Conservation (phyloP, 2,329 filamentous ascomycete genomes). For the Stachybotrys chartarum region DNA sequence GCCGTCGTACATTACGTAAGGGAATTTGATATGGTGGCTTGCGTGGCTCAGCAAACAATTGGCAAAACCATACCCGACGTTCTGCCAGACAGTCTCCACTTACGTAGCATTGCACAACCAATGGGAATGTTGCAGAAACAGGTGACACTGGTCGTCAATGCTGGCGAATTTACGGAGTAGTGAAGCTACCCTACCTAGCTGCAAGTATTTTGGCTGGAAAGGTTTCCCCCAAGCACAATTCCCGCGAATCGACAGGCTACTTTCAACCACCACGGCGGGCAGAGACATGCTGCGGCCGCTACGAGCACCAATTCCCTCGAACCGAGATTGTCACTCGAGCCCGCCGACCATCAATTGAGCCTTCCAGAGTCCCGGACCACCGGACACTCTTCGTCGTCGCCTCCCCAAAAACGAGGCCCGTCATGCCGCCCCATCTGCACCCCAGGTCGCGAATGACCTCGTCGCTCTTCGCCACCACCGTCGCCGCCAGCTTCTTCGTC, state of each 20-base stretch:
- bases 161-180: not conserved
- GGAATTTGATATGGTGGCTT: too few species aligned
- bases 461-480: constrained; percentile 89
- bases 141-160: not conserved
- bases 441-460: constrained; percentile 89
- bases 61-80: not conserved
- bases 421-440: constrained; percentile 84
- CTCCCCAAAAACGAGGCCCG: constrained; percentile 9
- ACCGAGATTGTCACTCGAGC: not conserved
- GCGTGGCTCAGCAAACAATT: too few species aligned
- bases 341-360: not conserved
- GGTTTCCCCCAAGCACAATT: not conserved
- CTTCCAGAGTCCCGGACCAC: not conserved
- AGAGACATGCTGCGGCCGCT: not conserved
- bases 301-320: not conserved
- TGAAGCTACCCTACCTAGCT: not conserved
- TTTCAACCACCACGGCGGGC: not conserved
- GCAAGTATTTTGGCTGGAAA: too few species aligned
- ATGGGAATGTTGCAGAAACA: not conserved
- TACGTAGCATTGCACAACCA: not conserved
- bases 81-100: not conserved
- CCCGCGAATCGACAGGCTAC: not conserved
- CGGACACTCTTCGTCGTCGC: not conserved
- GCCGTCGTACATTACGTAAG: too few species aligned
- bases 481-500: constrained; percentile 84